These are phyloP conservation scores for Zangia roseola DNA, from an alignment of 768 basidiomycete species.

Conservation along the genomic window DNA sequence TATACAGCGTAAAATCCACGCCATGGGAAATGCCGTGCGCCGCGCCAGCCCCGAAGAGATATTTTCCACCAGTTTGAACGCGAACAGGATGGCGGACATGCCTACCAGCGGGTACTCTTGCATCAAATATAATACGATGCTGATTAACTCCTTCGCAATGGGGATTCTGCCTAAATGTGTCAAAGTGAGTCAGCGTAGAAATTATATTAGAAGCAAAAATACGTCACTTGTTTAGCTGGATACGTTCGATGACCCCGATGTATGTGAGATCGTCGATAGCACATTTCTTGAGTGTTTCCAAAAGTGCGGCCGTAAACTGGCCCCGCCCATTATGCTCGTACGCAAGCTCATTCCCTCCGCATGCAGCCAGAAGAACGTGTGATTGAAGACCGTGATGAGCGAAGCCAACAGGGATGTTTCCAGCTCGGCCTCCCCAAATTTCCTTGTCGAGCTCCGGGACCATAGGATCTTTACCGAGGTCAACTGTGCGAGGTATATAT, in stretches of 20 bases:
- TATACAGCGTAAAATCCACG: constrained; percentile 21
- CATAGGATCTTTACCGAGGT: not conserved
- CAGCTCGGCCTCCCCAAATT: constrained; percentile 20
- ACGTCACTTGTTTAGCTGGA: constrained; percentile 13
- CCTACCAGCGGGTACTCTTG: constrained; percentile 10
- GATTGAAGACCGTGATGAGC: constrained; percentile 31
- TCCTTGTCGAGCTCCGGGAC: constrained; percentile 25
- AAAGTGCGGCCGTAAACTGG: constrained; percentile 25
- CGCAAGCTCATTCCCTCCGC: constrained; percentile 36
- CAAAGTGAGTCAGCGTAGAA: not conserved
- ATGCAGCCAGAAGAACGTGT: constrained; percentile 45
- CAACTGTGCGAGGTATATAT: constrained; percentile 5
- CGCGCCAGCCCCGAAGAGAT: constrained; percentile 23
- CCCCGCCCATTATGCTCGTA: constrained; percentile 22
- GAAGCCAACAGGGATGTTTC: constrained; percentile 17
- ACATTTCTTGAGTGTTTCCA: constrained; percentile 9
- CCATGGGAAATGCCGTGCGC: constrained; percentile 26
- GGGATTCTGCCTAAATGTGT: constrained; percentile 24
- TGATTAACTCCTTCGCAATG: constrained; percentile 27
- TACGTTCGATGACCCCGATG: constrained; percentile 17
- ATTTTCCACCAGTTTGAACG: not conserved
- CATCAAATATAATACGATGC: constrained; percentile 26
- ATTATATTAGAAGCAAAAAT: not conserved
- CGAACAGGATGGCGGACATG: constrained; percentile 6
- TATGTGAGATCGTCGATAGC: constrained; percentile 24